These are phyloP conservation scores for Beauveria rudraprayagi DNA, from an alignment of 2,329 filamentous ascomycete species.

Conservation along the genomic window DNA sequence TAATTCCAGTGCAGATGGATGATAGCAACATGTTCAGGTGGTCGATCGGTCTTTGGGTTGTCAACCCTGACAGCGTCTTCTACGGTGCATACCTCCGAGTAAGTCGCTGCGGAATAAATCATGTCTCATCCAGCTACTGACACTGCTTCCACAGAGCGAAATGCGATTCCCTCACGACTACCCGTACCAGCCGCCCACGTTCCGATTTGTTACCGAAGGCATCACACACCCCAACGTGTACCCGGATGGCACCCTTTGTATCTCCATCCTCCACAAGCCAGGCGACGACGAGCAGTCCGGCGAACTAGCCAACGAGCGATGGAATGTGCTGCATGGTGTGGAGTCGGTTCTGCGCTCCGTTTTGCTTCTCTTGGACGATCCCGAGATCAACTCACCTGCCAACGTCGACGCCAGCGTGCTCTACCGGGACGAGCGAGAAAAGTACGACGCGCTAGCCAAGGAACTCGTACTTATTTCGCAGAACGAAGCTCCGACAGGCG, in stretches of 20 bases:
- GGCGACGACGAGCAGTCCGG: conserved; percentile 91
- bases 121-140: background rate
- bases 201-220: conserved; percentile 67
- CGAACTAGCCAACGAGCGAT: conserved; percentile 81
- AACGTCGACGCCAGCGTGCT: conserved; percentile 90
- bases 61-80: conserved; percentile 87
- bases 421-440: conserved; percentile 63
- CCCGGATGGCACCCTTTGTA: conserved; percentile 81
- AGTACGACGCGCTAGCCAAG: conserved; percentile 63
- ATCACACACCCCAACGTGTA: conserved; percentile 95
- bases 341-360: conserved; percentile 93
- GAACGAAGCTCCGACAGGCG: conserved; percentile 69
- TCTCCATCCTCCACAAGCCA: conserved; percentile 88
- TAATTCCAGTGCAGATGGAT: conserved; percentile 46
- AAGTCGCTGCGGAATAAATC: conserved; percentile 13
- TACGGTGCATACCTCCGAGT: conserved; percentile 86
- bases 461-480: conserved; percentile 67
- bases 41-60: conserved; percentile 81
- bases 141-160: conserved; percentile 47
- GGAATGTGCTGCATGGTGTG: conserved; percentile 88
- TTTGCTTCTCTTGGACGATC: conserved; percentile 83
- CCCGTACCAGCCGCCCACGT: conserved; percentile 80
- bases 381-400: conserved; percentile 85
- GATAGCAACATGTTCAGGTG: conserved; percentile 81
- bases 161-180: conserved; percentile 88